A percentile compares a stretch with the other conserved stretches of the same genome.
phyloP scores from a whole-genome alignment of 2,329 filamentous ascomycete species.

The Gaeumannomyces tritici region DNA sequence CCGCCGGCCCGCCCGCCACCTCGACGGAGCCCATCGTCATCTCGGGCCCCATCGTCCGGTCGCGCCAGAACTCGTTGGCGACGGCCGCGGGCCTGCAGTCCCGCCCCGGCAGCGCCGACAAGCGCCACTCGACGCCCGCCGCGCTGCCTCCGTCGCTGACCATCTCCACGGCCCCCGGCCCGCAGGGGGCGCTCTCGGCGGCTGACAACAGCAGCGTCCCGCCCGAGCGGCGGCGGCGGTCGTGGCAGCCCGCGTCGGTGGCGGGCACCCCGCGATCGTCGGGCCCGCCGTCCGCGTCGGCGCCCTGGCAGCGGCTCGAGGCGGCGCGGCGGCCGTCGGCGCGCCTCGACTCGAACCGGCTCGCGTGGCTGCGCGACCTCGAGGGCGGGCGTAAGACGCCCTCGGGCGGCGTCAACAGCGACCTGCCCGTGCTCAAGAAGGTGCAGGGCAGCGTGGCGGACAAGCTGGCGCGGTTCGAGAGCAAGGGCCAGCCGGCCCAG shows the following conservation, averaged over 20 bases:
- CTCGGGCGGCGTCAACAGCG: not conserved
- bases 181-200: no score
- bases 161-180: not conserved
- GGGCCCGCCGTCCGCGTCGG: not conserved
- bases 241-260: no score
- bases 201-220: no score
- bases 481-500: not conserved
- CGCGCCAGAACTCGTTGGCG: no score
- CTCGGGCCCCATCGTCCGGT: no score
- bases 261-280: not conserved
- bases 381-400: not conserved
- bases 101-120: not conserved
- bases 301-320: not conserved
- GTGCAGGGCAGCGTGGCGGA: not conserved
- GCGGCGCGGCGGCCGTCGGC: not conserved
- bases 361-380: not conserved
- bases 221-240: no score
- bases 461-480: not conserved
- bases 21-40: no score
- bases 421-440: not conserved
- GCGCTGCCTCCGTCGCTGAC: not conserved
- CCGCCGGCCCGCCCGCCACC: no score
- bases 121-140: not conserved
- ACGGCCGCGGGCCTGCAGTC: no score
- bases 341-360: not conserved